Conservation (phyloP, 2,329 filamentous ascomycete genomes). For the Pseudopyrenochaeta lycopersici region DNA sequence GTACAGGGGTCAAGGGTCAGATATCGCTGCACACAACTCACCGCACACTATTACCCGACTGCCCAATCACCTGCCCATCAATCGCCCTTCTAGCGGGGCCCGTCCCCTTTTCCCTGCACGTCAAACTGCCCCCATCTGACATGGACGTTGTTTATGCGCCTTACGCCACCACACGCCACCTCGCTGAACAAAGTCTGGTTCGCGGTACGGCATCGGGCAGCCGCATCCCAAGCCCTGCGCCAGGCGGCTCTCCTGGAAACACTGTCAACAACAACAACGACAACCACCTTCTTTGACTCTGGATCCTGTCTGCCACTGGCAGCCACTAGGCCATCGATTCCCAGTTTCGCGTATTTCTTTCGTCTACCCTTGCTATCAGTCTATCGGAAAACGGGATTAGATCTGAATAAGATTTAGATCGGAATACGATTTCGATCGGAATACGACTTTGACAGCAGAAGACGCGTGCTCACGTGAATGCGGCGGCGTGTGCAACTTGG, state of each 20-base stretch:
- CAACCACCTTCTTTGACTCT: too few relatives aligned
- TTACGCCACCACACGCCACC: not conserved
- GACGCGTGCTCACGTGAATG: too few relatives aligned
- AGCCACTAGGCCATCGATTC: too few relatives aligned
- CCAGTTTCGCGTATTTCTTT: too few relatives aligned
- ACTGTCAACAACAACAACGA: too few relatives aligned
- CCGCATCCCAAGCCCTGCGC: not conserved
- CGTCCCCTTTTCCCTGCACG: not conserved
- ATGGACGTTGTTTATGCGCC: not conserved
- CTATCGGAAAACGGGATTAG: too few relatives aligned
- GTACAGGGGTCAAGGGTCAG: not conserved
- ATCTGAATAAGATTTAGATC: not conserved
- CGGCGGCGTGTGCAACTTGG: too few relatives aligned
- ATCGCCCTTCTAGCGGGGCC: not conserved
- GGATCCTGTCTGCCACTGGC: too few relatives aligned
- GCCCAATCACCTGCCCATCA: not conserved
- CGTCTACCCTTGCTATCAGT: not conserved
- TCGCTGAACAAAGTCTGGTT: not conserved
- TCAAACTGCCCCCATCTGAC: not conserved
- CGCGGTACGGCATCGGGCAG: not conserved
- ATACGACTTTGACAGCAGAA: too few relatives aligned
- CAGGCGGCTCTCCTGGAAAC: too few relatives aligned
- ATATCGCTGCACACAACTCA: not conserved
- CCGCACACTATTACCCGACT: not conserved
- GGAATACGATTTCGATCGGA: not conserved